phyloP scores from a whole-genome alignment of 768 basidiomycete genomes.

The Pleurotus giganteus region DNA sequence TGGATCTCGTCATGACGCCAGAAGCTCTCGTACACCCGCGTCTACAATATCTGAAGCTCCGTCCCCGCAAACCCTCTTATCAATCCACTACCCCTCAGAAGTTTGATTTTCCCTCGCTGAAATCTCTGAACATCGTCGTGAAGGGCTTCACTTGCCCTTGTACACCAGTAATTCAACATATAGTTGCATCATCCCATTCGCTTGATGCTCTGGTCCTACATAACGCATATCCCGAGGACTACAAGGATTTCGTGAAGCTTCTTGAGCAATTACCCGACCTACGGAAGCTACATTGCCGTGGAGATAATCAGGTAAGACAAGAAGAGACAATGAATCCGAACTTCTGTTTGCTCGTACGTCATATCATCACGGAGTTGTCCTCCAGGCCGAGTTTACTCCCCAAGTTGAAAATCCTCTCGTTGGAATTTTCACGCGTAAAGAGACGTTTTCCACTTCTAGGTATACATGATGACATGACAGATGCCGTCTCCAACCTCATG shows the following conservation, averaged over 20 bases:
- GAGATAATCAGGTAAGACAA: not conserved
- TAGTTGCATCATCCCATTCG: not conserved
- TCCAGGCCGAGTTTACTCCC: not conserved
- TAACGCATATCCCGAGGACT: not conserved
- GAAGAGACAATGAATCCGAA: no score
- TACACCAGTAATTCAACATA: not conserved
- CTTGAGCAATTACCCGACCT: not conserved
- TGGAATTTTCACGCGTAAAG: not conserved
- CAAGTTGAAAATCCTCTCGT: not conserved
- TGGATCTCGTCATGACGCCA: not conserved
- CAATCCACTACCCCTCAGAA: not conserved
- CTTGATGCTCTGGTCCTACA: not conserved
- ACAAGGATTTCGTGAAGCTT: not conserved
- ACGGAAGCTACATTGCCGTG: not conserved
- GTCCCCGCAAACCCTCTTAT: not conserved
- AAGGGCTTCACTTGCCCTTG: not conserved
- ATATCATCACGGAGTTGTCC: no score
- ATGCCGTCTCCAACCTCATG: not conserved
- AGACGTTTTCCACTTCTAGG: no score
- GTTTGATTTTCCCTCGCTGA: not conserved
- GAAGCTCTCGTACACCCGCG: not conserved
- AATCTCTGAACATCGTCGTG: not conserved
- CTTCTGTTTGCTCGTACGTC: no score
- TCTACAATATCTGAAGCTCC: not conserved
- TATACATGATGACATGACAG: no score